Evolutionary conservation across 2,329 filamentous ascomycete genomes (phyloP).

Genomic region (Achaetomium macrosporum): DNA sequence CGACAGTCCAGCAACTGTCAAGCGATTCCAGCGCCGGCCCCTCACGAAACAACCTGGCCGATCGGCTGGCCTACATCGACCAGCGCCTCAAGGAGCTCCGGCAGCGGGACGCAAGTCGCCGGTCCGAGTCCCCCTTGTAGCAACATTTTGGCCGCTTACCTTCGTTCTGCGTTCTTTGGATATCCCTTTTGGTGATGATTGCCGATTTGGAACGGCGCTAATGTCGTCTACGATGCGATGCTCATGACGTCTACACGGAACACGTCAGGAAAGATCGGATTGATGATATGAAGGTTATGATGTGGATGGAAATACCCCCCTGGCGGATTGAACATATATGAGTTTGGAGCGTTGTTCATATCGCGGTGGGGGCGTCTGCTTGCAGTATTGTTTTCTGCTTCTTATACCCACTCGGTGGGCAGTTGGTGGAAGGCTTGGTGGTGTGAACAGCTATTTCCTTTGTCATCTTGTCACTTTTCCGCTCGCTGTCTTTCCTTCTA

Average conservation of each 20-base stretch:
- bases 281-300: constrained; percentile 11
- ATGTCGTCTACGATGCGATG: constrained; percentile 10
- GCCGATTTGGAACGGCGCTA: background rate
- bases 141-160: constrained; percentile 16
- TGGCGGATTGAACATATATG: constrained; percentile 23
- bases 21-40: constrained; percentile 31
- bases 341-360: constrained; percentile 21
- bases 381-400: constrained; percentile 3
- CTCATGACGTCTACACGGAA: constrained; percentile 17
- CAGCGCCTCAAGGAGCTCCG: constrained; percentile 51
- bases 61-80: constrained; percentile 53
- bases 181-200: constrained; percentile 8
- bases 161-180: constrained; percentile 19
- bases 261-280: constrained; percentile 5
- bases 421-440: background rate
- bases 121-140: constrained; percentile 47
- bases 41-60: constrained; percentile 41
- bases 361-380: constrained; percentile 19
- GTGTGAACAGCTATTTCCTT: background rate
- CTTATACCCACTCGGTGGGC: constrained; percentile 9
- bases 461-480: background rate
- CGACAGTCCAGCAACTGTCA: constrained; percentile 49
- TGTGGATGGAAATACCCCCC: constrained; percentile 22
- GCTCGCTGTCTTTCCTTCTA: constrained; percentile 1
- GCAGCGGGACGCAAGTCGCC: constrained; percentile 37